Base-by-base conservation (phyloP, 2,329 filamentous ascomycete genomes). In the Pestalotiopsis sp. region DNA sequence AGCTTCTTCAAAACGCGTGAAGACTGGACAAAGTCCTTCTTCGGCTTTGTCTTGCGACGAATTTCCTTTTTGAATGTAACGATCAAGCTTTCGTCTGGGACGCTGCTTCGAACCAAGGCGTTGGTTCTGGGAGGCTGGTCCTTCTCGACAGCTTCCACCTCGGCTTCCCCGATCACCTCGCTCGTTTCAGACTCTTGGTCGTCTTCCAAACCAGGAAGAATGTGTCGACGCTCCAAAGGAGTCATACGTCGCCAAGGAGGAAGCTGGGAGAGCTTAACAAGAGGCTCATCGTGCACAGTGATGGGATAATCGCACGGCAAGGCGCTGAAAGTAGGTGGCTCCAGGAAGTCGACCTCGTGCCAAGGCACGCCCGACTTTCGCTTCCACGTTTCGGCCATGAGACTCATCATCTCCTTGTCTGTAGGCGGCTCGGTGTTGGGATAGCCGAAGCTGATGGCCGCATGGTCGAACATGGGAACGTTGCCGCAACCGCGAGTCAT, bases 381-480 rank as follows among this genome's bases (percentile, higher is more conserved):
- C 39, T 66, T 70, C 73, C 73, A 76, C 13, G 70, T 68, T 2
- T 58, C 58, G 3, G 66, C 59, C 74, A 76, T 75, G 14, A 73
- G 49, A 2, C 17, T n/a, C 39, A 69, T 41, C 45, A 68, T 72
- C 2, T 64, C 13, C 3, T 60, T 14, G 9, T 13, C 38, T 5
- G 38, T 38, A 3, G 68, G 70, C 7, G 69, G 68, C n/a, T 45
- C 1, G 2, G 20, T 17, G 7, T 67, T 52, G 1, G 73, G 70
- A 3, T 72, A 12, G 11, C 68, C 72, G 3, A 52, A 4, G 17
- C 71, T 72, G 4, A 56, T 20, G 2, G 38, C 14, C 23, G 72
- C 66, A 31, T 75, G 72, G 6, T 71, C 25, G 60, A 67, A 73
- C 65, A 75, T 72, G 59, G 69, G 64, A 9, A 68, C 64, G 3